Conservation (phyloP, 2,329 filamentous ascomycete genomes). For the Alternaria triticina region DNA sequence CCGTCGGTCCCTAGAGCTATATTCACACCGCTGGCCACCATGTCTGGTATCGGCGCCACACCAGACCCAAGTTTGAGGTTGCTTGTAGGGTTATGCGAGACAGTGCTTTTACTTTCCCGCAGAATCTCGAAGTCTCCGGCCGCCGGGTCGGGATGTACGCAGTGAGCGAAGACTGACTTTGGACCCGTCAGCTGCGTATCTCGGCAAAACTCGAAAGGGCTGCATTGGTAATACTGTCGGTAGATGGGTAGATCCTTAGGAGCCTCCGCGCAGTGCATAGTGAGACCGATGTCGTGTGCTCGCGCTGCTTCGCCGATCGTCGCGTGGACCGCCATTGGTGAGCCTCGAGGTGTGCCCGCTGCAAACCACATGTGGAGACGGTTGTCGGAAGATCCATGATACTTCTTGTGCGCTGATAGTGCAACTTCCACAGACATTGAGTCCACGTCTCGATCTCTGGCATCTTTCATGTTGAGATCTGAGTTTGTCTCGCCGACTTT, state of each 20-base stretch:
- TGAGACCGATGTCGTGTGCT: slow-evolving; percentile 52
- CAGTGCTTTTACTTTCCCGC: slow-evolving; percentile 36
- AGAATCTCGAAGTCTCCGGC: slow-evolving; percentile 51
- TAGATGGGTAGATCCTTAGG: slow-evolving; percentile 50
- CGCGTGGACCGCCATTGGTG: slow-evolving; percentile 46
- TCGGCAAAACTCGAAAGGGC: slow-evolving; percentile 40
- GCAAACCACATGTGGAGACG: slow-evolving; percentile 58
- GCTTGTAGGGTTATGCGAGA: slow-evolving; percentile 32
- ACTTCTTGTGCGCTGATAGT: slow-evolving; percentile 37
- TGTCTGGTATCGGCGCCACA: slow-evolving; percentile 19
- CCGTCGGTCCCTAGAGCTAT: slow-evolving; percentile 31
- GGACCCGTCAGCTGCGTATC: slow-evolving; percentile 48
- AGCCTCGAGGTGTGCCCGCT: slow-evolving; percentile 56
- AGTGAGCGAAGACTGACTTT: slow-evolving; percentile 32
- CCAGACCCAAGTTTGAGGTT: slow-evolving; percentile 35
- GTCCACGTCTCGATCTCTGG: slow-evolving; percentile 46
- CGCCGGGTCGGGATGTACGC: slow-evolving; percentile 53
- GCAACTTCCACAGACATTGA: slow-evolving; percentile 46
- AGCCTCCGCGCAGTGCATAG: slow-evolving; percentile 57
- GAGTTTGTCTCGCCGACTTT: slow-evolving; percentile 47
- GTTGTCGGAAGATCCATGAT: slow-evolving; percentile 46
- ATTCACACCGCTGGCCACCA: slow-evolving; percentile 25
- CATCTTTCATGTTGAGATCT: slow-evolving; percentile 43
- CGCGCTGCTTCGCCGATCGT: slow-evolving; percentile 52
- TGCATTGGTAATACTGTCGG: slow-evolving; percentile 48